phyloP scores from a whole-genome alignment of 1,139 yeast genomes.

The Citeromyces hawaiiensis region DNA sequence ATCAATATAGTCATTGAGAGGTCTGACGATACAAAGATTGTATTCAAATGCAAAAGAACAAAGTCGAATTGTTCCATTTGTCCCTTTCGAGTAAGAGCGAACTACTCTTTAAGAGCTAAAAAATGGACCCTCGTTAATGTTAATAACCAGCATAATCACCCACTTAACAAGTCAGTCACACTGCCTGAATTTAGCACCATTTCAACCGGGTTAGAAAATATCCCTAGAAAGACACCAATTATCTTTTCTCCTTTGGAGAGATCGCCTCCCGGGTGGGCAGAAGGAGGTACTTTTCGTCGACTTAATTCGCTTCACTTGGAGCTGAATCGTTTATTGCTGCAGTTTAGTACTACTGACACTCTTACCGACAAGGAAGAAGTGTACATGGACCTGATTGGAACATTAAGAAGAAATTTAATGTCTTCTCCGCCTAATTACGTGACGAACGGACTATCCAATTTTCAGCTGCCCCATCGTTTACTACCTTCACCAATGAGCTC shows the following conservation, averaged over 20 bases:
- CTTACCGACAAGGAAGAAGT: constrained; percentile 11
- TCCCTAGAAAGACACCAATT: constrained; percentile 1
- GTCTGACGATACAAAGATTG: constrained; percentile 54
- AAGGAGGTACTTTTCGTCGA: constrained; percentile 2
- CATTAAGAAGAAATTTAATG: constrained; percentile 5
- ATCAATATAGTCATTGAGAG: constrained; percentile 56
- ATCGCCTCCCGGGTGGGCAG: constrained; percentile 1
- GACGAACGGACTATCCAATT: not conserved
- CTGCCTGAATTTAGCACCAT: not conserved
- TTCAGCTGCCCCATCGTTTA: not conserved
- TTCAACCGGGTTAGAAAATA: not conserved
- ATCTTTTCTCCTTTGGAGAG: constrained; percentile 1
- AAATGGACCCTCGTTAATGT: constrained; percentile 51
- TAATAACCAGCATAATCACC: constrained; percentile 33
- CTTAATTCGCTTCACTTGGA: constrained; percentile 9
- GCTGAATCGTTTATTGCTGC: constrained; percentile 12
- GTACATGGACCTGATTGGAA: constrained; percentile 9
- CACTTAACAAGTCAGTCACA: constrained; percentile 8
- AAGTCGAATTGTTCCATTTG: constrained; percentile 18
- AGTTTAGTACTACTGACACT: constrained; percentile 9
- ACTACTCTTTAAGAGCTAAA: constrained; percentile 39
- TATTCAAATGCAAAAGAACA: constrained; percentile 48
- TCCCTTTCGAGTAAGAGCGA: constrained; percentile 61
- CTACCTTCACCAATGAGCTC: not conserved
- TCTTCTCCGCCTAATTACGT: not conserved